phyloP scores from a whole-genome alignment of 371 early-diverging fungal genomes.

The Syncephalastrum monosporum region DNA sequence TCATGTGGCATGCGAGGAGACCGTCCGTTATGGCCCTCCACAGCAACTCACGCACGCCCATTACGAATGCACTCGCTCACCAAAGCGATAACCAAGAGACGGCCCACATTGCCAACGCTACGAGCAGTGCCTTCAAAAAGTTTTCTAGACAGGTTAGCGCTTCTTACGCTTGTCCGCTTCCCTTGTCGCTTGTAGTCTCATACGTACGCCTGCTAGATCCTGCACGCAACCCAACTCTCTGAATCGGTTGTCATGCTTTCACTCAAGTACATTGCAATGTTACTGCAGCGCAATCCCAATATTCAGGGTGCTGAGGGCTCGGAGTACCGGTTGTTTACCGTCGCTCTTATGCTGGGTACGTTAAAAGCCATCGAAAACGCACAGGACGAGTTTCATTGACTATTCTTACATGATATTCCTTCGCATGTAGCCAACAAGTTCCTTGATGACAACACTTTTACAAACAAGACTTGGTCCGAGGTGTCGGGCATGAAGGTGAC shows the following conservation, averaged over 20 bases:
- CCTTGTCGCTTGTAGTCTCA: neutral
- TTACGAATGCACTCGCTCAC: conserved; percentile 4
- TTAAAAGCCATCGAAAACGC: conserved; percentile 3
- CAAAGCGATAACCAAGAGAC: conserved; percentile 29
- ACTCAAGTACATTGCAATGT: conserved; percentile 62
- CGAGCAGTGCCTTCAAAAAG: conserved; percentile 50
- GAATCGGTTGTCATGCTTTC: conserved; percentile 61
- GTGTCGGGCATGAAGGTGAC: conserved; percentile 65
- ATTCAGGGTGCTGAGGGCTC: conserved; percentile 72
- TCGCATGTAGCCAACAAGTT: conserved; percentile 58
- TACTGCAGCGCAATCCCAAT: conserved; percentile 57
- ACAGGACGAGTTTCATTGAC: neutral
- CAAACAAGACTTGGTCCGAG: conserved; percentile 72
- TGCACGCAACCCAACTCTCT: conserved; percentile 63
- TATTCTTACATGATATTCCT: neutral
- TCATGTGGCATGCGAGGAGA: conserved; percentile 64
- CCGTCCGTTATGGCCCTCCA: conserved; percentile 49
- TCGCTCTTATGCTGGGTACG: conserved; percentile 69
- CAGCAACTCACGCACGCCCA: conserved; percentile 20
- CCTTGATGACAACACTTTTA: conserved; percentile 68
- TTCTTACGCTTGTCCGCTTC: neutral
- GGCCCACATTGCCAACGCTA: conserved; percentile 44
- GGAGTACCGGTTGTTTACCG: conserved; percentile 76
- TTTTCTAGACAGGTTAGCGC: conserved; percentile 16
- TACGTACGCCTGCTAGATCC: conserved; percentile 25